Conservation (phyloP, 805 yeast genomes). For the Schizosaccharomyces octosporus region DNA sequence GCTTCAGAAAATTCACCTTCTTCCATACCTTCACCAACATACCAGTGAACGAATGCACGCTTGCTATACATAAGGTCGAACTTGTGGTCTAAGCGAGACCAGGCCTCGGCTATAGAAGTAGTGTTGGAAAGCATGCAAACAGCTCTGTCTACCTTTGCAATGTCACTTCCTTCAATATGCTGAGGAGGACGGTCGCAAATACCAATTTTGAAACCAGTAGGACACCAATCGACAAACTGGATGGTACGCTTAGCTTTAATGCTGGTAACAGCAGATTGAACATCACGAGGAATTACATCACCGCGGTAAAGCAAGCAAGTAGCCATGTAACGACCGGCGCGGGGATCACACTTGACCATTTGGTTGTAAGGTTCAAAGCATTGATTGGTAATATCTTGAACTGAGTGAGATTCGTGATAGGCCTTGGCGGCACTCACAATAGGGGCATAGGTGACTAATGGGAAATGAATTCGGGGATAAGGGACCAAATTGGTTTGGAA, state of each 20-base stretch:
- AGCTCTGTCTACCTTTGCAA: constrained; percentile 84
- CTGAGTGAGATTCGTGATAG: constrained; percentile 83
- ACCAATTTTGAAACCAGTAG: constrained; percentile 98
- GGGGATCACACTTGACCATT: constrained; percentile 98
- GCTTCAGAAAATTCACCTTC: constrained; percentile 98
- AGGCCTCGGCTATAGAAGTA: constrained; percentile 94
- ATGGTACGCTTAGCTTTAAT: constrained; percentile 86
- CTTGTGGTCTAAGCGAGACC: constrained; percentile 92
- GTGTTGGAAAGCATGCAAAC: constrained; percentile 96
- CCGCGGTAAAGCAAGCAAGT: constrained; percentile 94
- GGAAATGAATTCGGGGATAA: constrained; percentile 98
- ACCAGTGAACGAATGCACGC: constrained; percentile 99
- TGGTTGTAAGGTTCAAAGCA: constrained; percentile 98
- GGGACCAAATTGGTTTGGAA: constrained; percentile 98
- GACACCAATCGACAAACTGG: constrained; percentile 98
- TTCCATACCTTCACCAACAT: constrained; percentile 99
- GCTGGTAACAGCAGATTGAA: constrained; percentile 82
- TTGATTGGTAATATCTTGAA: constrained; percentile 84
- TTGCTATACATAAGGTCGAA: constrained; percentile 95
- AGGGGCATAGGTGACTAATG: constrained; percentile 96
- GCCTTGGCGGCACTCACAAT: constrained; percentile 79
- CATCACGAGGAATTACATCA: constrained; percentile 94
- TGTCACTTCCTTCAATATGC: constrained; percentile 65
- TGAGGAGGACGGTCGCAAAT: constrained; percentile 96
- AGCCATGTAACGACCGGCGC: constrained; percentile 95